A percentile compares a stretch with the other conserved stretches of the same genome.
Conservation (phyloP, 2,329 filamentous ascomycete species). For the Alternaria triticina region DNA sequence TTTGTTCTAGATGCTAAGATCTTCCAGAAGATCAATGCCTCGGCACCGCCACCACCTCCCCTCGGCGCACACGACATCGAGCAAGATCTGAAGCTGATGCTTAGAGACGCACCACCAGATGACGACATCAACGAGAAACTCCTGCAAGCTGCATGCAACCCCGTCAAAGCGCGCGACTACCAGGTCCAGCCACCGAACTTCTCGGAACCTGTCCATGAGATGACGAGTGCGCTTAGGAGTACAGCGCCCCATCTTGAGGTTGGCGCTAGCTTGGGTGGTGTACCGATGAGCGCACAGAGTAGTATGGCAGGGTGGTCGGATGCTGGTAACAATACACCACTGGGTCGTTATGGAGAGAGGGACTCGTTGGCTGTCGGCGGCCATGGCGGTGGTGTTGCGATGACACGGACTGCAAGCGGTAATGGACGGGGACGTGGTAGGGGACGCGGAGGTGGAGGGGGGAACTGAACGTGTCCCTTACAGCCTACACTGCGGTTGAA, state of each 20-base stretch:
- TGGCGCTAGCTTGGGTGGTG: constrained; percentile 37
- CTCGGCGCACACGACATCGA: constrained; percentile 54
- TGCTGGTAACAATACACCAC: constrained; percentile 42
- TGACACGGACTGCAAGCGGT: constrained; percentile 49
- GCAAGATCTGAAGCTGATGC: constrained; percentile 58
- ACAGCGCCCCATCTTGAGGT: constrained; percentile 44
- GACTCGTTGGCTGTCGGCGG: constrained; percentile 20
- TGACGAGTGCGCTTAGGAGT: constrained; percentile 37
- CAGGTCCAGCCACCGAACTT: constrained; percentile 44
- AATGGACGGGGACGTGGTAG: constrained; percentile 43
- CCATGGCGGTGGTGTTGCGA: constrained; percentile 40
- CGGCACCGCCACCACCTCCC: constrained; percentile 54
- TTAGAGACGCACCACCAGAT: constrained; percentile 45
- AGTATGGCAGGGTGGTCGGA: constrained; percentile 46
- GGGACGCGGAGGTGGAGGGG: constrained; percentile 19
- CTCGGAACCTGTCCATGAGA: constrained; percentile 39
- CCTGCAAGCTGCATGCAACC: constrained; percentile 43
- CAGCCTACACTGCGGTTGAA: neutral
- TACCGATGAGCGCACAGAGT: constrained; percentile 51
- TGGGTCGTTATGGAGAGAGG: constrained; percentile 43
- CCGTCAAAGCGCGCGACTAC: constrained; percentile 42
- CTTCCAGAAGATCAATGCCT: constrained; percentile 55
- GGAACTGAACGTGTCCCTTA: neutral
- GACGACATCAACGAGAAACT: constrained; percentile 50
- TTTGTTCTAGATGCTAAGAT: constrained; percentile 54